These are phyloP conservation scores for Isabelozyma gotoi DNA, from an alignment of 805 yeast genomes.

Conservation along the genomic window DNA sequence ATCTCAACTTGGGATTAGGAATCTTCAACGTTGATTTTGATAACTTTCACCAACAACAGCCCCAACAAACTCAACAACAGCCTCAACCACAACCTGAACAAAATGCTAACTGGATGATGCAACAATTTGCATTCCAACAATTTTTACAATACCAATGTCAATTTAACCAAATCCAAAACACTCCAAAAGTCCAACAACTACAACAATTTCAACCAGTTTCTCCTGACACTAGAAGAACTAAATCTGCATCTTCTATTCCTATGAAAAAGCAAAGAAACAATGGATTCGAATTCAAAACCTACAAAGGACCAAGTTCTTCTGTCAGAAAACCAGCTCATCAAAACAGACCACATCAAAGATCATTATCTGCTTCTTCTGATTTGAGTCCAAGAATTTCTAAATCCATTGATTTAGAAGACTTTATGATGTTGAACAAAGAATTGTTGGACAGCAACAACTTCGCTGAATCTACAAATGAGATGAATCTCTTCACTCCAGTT, in stretches of 20 bases:
- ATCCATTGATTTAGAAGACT: slow-evolving; percentile 23
- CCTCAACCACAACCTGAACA: slow-evolving; percentile 8
- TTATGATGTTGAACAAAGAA: slow-evolving; percentile 21
- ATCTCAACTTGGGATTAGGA: slow-evolving; percentile 25
- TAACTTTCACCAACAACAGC: background rate
- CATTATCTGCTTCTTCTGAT: slow-evolving; percentile 1
- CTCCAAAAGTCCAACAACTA: slow-evolving; percentile 1
- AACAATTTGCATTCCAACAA: slow-evolving; percentile 4
- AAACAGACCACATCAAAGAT: slow-evolving; percentile 8
- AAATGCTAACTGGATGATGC: background rate
- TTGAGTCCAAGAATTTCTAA: slow-evolving; percentile 5
- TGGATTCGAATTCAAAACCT: slow-evolving; percentile 25
- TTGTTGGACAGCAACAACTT: slow-evolving; percentile 9
- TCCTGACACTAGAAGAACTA: slow-evolving; percentile 23
- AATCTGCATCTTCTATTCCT: slow-evolving; percentile 19
- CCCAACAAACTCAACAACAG: slow-evolving; percentile 3
- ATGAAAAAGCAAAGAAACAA: slow-evolving; percentile 3
- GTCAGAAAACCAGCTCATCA: slow-evolving; percentile 12
- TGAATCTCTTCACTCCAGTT: slow-evolving; percentile 15
- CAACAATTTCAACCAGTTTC: slow-evolving; percentile 3
- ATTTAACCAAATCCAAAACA: background rate
- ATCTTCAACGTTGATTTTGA: slow-evolving; percentile 22
- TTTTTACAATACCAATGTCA: slow-evolving; percentile 6
- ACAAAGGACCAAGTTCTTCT: slow-evolving; percentile 23
- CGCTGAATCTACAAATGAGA: slow-evolving; percentile 4